Evolutionary conservation across 225 moss, liverwort and hornwort species (phyloP).

Genomic region (Pleurozium schreberi): DNA sequence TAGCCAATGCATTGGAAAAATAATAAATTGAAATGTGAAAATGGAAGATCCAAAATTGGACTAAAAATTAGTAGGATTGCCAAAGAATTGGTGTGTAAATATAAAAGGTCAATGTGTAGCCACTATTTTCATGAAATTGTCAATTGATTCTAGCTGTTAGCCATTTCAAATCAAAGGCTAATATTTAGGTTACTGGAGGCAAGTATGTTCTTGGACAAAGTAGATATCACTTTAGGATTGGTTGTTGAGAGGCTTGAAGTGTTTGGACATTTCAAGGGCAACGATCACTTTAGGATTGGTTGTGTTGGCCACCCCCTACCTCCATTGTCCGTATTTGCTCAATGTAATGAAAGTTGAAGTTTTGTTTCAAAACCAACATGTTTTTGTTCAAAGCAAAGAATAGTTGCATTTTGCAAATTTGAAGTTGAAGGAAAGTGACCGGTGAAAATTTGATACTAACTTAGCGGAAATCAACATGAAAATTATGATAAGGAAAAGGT

Average conservation of each 20-base stretch:
- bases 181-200: not conserved
- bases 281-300: no score
- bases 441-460: not conserved
- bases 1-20: rapidly evolving
- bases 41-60: not conserved
- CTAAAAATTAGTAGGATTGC: not conserved
- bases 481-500: not conserved
- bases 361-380: not conserved
- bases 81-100: rapidly evolving
- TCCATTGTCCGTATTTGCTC: rapidly evolving
- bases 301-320: rapidly evolving
- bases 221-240: rapidly evolving
- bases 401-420: not conserved
- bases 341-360: not conserved
- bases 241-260: not conserved
- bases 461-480: rapidly evolving
- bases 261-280: not conserved
- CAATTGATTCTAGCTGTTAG: rapidly evolving
- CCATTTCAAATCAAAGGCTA: not conserved
- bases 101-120: not conserved
- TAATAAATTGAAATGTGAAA: not conserved
- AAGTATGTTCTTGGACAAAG: not conserved
- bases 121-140: rapidly evolving
- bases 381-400: not conserved
- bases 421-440: rapidly evolving